These are phyloP conservation scores for Aspergillus novoparasiticus DNA, from an alignment of 2,329 filamentous ascomycete genomes.

Conservation along the genomic window DNA sequence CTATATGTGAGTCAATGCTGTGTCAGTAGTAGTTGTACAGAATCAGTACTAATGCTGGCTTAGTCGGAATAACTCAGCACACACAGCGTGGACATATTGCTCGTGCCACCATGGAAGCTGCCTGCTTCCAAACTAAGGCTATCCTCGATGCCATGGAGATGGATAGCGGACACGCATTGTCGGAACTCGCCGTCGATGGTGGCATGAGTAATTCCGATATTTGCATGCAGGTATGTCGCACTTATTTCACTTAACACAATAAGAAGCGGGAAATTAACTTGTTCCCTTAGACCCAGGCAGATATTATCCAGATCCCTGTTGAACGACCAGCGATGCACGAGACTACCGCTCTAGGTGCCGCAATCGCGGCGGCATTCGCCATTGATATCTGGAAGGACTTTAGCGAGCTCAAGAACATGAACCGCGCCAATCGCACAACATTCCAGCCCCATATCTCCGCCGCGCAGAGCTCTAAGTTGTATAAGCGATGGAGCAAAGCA, in stretches of 20 bases:
- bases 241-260: background rate
- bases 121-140: constrained; percentile 89
- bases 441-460: constrained; percentile 69
- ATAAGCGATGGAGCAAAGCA: constrained; percentile 73
- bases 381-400: constrained; percentile 77
- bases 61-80: constrained; percentile 80
- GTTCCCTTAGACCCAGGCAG: constrained; percentile 69
- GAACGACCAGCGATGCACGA: constrained; percentile 86
- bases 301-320: constrained; percentile 81
- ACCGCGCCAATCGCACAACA: constrained; percentile 67
- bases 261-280: constrained; percentile 16
- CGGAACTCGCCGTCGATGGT: constrained; percentile 79
- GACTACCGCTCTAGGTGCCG: constrained; percentile 84
- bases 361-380: constrained; percentile 86
- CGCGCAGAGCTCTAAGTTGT: constrained; percentile 63
- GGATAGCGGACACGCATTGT: constrained; percentile 75
- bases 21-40: background rate
- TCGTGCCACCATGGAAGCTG: constrained; percentile 85
- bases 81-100: constrained; percentile 85
- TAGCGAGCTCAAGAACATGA: constrained; percentile 72
- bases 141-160: constrained; percentile 90
- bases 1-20: constrained; percentile 62
- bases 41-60: constrained; percentile 12
- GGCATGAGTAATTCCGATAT: constrained; percentile 87
- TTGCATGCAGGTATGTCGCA: constrained; percentile 72